Evolutionary conservation across 768 basidiomycete genomes (phyloP), one percentile per base, ranked within the genome.

Genomic region (Chalciporus pseudorubinellus): DNA sequence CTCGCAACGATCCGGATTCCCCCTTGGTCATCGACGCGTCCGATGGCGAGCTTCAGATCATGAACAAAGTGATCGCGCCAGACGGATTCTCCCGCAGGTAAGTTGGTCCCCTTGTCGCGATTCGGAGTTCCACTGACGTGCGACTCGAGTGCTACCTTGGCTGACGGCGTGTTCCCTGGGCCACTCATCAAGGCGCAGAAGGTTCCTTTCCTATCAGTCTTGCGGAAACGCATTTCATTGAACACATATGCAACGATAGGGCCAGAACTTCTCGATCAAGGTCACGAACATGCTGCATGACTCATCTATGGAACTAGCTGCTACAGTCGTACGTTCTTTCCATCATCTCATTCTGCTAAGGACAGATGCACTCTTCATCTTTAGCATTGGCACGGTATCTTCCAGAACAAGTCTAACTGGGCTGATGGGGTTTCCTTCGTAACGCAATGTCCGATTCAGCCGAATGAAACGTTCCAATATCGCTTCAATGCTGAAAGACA

Each of bases 131-230:
- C 29, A 26, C 34, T 56, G 28, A 57, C 22, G 3, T 4, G 7
- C 13, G 13, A 28, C 26, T 20, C 16, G 22, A 77, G 76, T 31
- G 62, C 79, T 18, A 69, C 74, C 3, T 63, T 81, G 36, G 76
- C 77, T 31, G 72, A 70, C 26, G 78, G 78, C 14, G 67, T 56
- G 2, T 77, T 78, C 47, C 81, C 78, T 2, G 81, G 77, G 3
- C 77, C 79, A 9, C 56, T 79, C 28, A 76, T 82, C 54, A 59
- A 38, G 16, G 76, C 70, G 12, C 63, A 69, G 20, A 83, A 81
- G 67, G 68, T 64, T 50, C 19, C 56, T 53, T 8, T 2, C 1
- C 44, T n/a, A 10, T 28, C 5, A 11, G 22, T 29, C 26, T 42
- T 31, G 24, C 34, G 19, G 16, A 20, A 16, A 22, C 14, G 3